Evolutionary conservation across 129 eudicot genomes (phyloP), one percentile per base, ranked within the genome.

Genomic region (Oenanthe sinensis): DNA sequence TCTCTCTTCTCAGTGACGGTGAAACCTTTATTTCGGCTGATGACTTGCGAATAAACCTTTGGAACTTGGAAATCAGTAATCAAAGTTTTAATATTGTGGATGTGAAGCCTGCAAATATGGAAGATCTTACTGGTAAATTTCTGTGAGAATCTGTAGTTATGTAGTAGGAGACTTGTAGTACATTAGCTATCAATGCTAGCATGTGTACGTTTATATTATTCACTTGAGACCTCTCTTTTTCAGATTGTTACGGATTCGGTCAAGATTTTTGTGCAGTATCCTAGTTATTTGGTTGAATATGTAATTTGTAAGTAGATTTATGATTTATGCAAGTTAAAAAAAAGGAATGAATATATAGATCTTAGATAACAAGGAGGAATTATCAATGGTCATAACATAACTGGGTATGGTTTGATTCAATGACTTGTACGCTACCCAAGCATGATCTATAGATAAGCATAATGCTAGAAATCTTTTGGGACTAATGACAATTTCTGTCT

Each of bases 21-120:
- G 99, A 95, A 84, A 95, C 99, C 46, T 95, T 95, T 82, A 89
- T 95, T 82, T 95, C 99, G 45, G 99, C 99, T 81, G 99, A 95
- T 90, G 99, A 95, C 81, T 87, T 95, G 77, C 91, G 99, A 74
- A 95, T 95, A 86, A 95, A 95, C 80, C 99, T 95, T 79, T 95
- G 99, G 99, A 95, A 95, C 89, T 87, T 95, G 90, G 99, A 92
- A 81, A 92, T 95, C 79, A 92, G 99, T 84, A 95, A 95, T 80
- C 99, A 95, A 77, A 95, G 99, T 89, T 95, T 95, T 90, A 95
- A 95, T 74, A 95, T 95, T 78, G 97, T 95, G 74, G 99, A 95
- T 87, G 96, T 92, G 79, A 95, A 95, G 89, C 99, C 99, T 79
- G 74, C 93, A 58, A 95, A 95, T 88, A 95, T 92, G 99, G 99